Evolutionary conservation across 768 basidiomycete species (phyloP), one percentile per base, ranked within the genome.

Genomic region (Fomitopsis pulvina): DNA sequence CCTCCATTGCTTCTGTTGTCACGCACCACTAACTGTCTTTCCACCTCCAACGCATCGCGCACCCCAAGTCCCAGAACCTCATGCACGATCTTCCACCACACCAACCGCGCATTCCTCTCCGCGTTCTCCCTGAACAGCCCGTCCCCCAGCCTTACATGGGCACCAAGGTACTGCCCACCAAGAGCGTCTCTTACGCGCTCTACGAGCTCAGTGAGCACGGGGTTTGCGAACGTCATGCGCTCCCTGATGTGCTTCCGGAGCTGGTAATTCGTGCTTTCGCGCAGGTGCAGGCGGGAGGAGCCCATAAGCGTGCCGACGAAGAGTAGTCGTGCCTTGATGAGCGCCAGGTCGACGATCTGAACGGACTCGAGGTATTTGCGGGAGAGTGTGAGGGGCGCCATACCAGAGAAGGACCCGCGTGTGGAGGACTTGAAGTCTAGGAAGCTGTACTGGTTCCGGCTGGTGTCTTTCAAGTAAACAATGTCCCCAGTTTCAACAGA

Each of bases 291-390:
- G 8, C 90, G 77, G 2, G 81, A 80, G 1, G 86, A 83, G 4
- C 87, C 87, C 65, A 91, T 91, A 1, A 91, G 73, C 0, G 83
- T 81, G 8, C 89, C 89, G 12, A 92, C 59, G 49, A 84, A 79
- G 14, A 92, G 59, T 24, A 91, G 74, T 8, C 73, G 77, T 50
- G 78, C 68, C 3, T 59, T 57, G 20, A 67, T 61, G 25, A 59
- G 46, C 3, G 67, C 68, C n/a, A 81, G 70, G 1, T 68, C 60
- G 12, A 64, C 66, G 41, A 79, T 72, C 50, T 70, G 66, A 28
- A 82, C 60, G 37, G 66, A 63, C 48, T 73, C 64, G 22, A 50
- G 47, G 61, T 74, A 83, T 55, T 74, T 78, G 51, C 69, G 60
- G 29, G 16, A 59, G 56, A 3, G 67, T 5, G 14, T 18, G 34